phyloP scores from a whole-genome alignment of 2,329 filamentous ascomycete species.

The Colletotrichum simmondsii region DNA sequence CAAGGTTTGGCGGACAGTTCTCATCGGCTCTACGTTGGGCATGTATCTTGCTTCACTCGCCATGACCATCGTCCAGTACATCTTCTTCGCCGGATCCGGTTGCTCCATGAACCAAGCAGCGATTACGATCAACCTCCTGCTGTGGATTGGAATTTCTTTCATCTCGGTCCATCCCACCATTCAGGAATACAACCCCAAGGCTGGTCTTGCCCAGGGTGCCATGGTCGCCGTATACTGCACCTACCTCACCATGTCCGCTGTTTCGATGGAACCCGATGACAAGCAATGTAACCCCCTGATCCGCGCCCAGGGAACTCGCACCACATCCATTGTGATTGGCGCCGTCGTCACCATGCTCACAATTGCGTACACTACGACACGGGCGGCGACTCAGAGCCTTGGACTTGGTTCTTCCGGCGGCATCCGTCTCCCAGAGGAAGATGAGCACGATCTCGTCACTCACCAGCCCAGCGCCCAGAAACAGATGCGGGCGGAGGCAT shows the following conservation, averaged over 20 bases:
- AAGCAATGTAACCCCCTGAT: conserved; percentile 93
- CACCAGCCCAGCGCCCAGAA: conserved; percentile 83
- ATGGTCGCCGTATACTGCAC: conserved; percentile 99
- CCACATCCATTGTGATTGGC: conserved; percentile 89
- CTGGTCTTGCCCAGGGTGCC: conserved; percentile 94
- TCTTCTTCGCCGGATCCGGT: conserved; percentile 86
- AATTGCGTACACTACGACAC: conserved; percentile 96
- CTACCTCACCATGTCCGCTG: conserved; percentile 96
- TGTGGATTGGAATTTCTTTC: conserved; percentile 83
- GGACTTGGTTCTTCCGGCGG: conserved; percentile 71
- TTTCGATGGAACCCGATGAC: conserved; percentile 97
- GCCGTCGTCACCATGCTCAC: conserved; percentile 97
- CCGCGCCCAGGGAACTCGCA: conserved; percentile 85
- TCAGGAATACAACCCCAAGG: conserved; percentile 92
- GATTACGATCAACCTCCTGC: conserved; percentile 91
- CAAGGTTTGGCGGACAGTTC: conserved; percentile 81
- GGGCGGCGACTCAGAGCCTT: conserved; percentile 90
- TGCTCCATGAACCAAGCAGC: conserved; percentile 98
- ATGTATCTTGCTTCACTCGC: conserved; percentile 93
- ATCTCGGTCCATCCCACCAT: conserved; percentile 91
- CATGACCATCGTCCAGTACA: conserved; percentile 97
- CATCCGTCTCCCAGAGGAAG: conserved; percentile 73
- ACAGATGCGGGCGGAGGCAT: conserved; percentile 92
- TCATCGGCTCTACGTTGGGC: conserved; percentile 90
- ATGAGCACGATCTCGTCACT: conserved; percentile 89